Evolutionary conservation across 768 basidiomycete genomes (phyloP), one percentile per base, ranked within the genome.

Genomic region (Antrodiella citrinella): DNA sequence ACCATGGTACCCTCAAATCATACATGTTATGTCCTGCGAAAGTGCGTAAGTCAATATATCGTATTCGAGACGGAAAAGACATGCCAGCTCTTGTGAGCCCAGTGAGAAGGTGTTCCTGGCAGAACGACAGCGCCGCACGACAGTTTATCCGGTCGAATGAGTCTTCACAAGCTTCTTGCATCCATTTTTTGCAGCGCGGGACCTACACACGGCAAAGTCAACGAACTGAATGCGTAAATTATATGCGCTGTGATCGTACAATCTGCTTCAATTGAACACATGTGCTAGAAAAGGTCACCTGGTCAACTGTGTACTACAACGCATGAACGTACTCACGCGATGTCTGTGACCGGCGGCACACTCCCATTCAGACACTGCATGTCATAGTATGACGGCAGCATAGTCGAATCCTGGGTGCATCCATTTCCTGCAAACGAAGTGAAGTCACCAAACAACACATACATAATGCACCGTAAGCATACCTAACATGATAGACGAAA

Each of bases 1-100:
- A 57, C 56, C 84, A 87, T 25, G 69, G 64, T 58, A 75, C 74
- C 58, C 75, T 82, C 46, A 91, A 76, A 58, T 91, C 86, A 59
- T 91, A 89, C 1, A 76, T 78, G 59, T 82, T 81, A 21, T 52
- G 52, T 20, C 62, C 67, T 65, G 12, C 70, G 15, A n/a, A 38
- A 38, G 18, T 38, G 10, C 35, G 10, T 38, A 10, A 38, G 18
- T 38, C n/a, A n/a, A n/a, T n/a, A n/a, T n/a, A n/a, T n/a, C n/a
- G n/a, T n/a, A n/a, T n/a, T n/a, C 72, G 70, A 44, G 4, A 44
- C 24, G 25, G 20, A 25, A 35, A 20, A 24, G 11, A 21, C 54
- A 24, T 54, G 72, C 71, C 72, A 1, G 63, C 66, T 4, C 50
- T 44, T 11, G 51, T 13, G 54, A 65, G 72, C 0, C 65, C 64